phyloP scores from a whole-genome alignment of 495 filamentous ascomycete genomes.

The Niebla homalea region DNA sequence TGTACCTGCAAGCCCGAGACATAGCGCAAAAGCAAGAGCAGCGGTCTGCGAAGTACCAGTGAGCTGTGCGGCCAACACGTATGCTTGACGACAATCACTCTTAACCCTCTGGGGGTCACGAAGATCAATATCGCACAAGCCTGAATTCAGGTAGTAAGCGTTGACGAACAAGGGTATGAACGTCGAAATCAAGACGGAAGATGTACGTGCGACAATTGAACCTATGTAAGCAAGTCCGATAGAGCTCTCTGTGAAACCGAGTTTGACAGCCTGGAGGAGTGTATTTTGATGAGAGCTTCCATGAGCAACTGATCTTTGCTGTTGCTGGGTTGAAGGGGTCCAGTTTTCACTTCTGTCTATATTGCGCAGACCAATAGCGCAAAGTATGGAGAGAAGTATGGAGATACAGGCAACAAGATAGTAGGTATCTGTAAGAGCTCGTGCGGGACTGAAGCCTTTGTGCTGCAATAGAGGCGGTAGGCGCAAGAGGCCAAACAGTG shows the following conservation, averaged over 20 bases:
- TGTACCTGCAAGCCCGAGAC: slow-evolving; percentile 71
- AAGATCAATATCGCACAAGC: slow-evolving; percentile 48
- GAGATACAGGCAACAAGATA: slow-evolving; percentile 70
- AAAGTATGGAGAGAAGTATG: slow-evolving; percentile 54
- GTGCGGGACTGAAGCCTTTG: slow-evolving; percentile 46
- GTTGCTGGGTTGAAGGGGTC: too few relatives aligned
- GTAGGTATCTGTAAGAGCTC: slow-evolving; percentile 67
- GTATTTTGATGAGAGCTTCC: slow-evolving; percentile 1
- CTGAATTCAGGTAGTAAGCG: slow-evolving; percentile 69
- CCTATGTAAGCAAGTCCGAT: slow-evolving; percentile 84
- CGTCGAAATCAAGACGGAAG: slow-evolving; percentile 86
- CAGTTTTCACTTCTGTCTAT: slow-evolving; percentile 37
- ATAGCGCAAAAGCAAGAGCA: slow-evolving; percentile 69
- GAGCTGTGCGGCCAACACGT: slow-evolving; percentile 68
- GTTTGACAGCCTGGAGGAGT: slow-evolving; percentile 47
- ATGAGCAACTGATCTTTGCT: too few relatives aligned
- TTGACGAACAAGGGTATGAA: slow-evolving; percentile 92
- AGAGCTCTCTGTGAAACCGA: slow-evolving; percentile 61
- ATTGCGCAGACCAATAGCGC: slow-evolving; percentile 67
- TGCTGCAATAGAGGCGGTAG: slow-evolving; percentile 67
- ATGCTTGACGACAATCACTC: slow-evolving; percentile 67
- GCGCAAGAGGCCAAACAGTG: slow-evolving; percentile 68
- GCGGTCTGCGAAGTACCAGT: slow-evolving; percentile 80
- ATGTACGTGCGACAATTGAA: slow-evolving; percentile 88
- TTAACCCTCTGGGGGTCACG: slow-evolving; percentile 51